Conservation (phyloP, 768 basidiomycete genomes). For the Pisolithus albus region DNA sequence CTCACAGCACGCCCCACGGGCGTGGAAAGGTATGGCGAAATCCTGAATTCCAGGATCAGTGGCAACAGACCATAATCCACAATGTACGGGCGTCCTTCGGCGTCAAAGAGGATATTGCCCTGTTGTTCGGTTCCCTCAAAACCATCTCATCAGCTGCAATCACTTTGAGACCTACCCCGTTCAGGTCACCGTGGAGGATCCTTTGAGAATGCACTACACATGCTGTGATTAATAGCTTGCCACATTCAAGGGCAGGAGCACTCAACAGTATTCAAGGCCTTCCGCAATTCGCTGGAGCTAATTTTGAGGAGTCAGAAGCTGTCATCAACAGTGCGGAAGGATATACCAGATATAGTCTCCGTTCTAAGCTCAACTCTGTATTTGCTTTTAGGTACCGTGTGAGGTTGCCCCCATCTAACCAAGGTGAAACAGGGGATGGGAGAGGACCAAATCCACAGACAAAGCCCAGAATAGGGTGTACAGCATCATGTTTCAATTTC, state of each 20-base stretch:
- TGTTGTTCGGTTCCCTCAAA: conserved; percentile 4
- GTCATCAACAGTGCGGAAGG: too few species aligned
- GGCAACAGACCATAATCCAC: conserved; percentile 33
- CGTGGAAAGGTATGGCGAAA: conserved; percentile 20
- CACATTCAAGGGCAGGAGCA: neutral
- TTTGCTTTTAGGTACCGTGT: conserved; percentile 16
- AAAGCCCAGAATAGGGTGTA: conserved; percentile 17
- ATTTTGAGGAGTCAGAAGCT: neutral
- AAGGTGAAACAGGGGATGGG: conserved; percentile 29
- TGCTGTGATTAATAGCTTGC: neutral
- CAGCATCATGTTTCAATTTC: conserved; percentile 20
- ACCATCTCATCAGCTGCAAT: neutral
- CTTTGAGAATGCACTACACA: conserved; percentile 9
- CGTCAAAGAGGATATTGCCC: conserved; percentile 33
- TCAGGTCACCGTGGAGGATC: conserved; percentile 41
- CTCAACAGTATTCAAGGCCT: conserved; percentile 17
- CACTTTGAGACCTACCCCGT: conserved; percentile 27
- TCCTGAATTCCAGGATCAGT: conserved; percentile 20
- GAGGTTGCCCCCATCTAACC: conserved; percentile 26
- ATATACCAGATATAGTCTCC: conserved; percentile 15
- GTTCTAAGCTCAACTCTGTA: conserved; percentile 3
- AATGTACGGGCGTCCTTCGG: conserved; percentile 24
- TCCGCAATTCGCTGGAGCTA: conserved; percentile 5
- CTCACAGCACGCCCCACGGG: conserved; percentile 38
- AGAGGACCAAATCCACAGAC: conserved; percentile 19